phyloP scores from a whole-genome alignment of 1,139 yeast species.

The Hansenula lynferdii region DNA sequence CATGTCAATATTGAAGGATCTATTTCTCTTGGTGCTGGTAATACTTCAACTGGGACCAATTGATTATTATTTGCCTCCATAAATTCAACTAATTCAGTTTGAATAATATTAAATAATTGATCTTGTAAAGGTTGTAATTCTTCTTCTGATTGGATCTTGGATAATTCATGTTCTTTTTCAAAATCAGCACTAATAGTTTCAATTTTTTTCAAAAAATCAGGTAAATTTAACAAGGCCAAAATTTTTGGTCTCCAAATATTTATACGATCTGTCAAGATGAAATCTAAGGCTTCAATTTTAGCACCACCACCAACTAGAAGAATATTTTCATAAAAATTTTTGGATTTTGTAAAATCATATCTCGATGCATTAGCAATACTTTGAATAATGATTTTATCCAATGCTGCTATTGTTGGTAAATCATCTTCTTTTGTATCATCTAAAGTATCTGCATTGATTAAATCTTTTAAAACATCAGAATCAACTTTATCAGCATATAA shows the following conservation, averaged over 20 bases:
- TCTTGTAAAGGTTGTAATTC: constrained; percentile 28
- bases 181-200: constrained; percentile 35
- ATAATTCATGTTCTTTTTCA: constrained; percentile 31
- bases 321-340: constrained; percentile 71
- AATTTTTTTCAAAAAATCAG: constrained; percentile 46
- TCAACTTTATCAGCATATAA: constrained; percentile 26
- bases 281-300: constrained; percentile 72
- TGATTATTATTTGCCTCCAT: constrained; percentile 33
- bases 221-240: constrained; percentile 48
- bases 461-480: constrained; percentile 24
- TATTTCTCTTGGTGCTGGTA: constrained; percentile 86
- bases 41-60: constrained; percentile 47
- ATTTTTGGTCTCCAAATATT: constrained; percentile 77
- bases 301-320: constrained; percentile 92
- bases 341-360: constrained; percentile 47
- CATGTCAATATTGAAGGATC: constrained; percentile 81
- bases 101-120: constrained; percentile 31
- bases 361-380: constrained; percentile 76
- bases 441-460: constrained; percentile 24
- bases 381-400: constrained; percentile 89
- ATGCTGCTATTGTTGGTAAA: constrained; percentile 31
- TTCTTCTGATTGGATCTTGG: constrained; percentile 25
- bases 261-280: constrained; percentile 72
- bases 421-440: constrained; percentile 20
- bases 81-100: constrained; percentile 33